A percentile compares a stretch with the other conserved stretches of the same genome.
phyloP scores from a whole-genome alignment of 2,329 filamentous ascomycete genomes.

The Sporothrix euskadiensis region DNA sequence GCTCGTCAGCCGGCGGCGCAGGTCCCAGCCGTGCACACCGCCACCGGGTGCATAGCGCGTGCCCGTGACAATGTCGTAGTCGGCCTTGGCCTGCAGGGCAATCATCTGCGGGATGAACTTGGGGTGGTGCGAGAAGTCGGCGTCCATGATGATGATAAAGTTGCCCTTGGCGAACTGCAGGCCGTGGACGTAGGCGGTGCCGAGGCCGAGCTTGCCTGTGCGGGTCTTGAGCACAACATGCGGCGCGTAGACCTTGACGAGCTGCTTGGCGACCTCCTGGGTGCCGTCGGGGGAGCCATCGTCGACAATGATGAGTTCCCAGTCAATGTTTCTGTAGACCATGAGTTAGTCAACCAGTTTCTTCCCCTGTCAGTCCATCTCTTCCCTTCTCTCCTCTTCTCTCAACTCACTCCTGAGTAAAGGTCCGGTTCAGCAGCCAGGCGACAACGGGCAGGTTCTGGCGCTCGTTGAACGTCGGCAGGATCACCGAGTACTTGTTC shows the following conservation, averaged over 20 bases:
- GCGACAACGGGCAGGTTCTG: constrained; percentile 93
- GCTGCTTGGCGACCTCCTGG: constrained; percentile 84
- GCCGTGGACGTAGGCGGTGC: constrained; percentile 94
- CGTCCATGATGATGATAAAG: constrained; percentile 99
- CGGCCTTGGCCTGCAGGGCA: constrained; percentile 68
- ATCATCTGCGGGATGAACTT: constrained; percentile 99
- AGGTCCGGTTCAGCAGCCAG: constrained; percentile 90
- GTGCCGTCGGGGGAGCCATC: constrained; percentile 97
- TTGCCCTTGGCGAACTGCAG: constrained; percentile 88
- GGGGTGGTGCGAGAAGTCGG: constrained; percentile 98
- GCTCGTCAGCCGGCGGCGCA: constrained; percentile 83
- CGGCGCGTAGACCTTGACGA: constrained; percentile 78
- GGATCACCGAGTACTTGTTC: constrained; percentile 94
- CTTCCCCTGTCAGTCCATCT: too few relatives aligned
- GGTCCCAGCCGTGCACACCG: constrained; percentile 94
- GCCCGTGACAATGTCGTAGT: constrained; percentile 96
- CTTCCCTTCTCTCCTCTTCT: not conserved
- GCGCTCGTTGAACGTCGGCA: constrained; percentile 98
- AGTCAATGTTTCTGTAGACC: constrained; percentile 76
- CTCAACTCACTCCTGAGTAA: constrained; percentile 73
- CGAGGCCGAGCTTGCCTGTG: constrained; percentile 92
- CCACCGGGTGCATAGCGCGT: constrained; percentile 88
- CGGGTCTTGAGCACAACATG: constrained; percentile 84
- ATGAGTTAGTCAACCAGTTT: not conserved
- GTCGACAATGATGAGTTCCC: constrained; percentile 97